phyloP scores from a whole-genome alignment of 1,139 yeast genomes.

The Blastobotrys proliferans region DNA sequence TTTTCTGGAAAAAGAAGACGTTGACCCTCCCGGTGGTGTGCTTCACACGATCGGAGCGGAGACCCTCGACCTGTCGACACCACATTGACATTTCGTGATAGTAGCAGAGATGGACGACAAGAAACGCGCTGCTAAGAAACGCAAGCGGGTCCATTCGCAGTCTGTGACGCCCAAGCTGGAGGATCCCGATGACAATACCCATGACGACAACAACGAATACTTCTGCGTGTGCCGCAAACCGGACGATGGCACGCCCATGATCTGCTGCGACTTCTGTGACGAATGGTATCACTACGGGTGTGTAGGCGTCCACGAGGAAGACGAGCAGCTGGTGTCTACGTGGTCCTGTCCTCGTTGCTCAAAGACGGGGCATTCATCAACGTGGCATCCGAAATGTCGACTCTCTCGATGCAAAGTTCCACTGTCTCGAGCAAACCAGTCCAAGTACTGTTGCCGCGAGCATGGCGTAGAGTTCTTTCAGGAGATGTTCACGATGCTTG shows the following conservation, averaged over 20 bases:
- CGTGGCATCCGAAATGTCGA: slow-evolving; percentile 77
- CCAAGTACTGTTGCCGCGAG: slow-evolving; percentile 72
- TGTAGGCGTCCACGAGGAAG: slow-evolving; percentile 53
- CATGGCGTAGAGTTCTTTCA: slow-evolving; percentile 64
- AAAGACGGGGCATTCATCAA: slow-evolving; percentile 36
- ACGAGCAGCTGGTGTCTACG: slow-evolving; percentile 55
- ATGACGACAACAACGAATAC: slow-evolving; percentile 40
- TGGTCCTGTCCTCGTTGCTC: slow-evolving; percentile 77
- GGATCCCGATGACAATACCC: background rate
- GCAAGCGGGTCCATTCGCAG: slow-evolving; percentile 2
- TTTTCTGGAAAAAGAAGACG: too few relatives aligned
- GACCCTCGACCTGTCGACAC: too few relatives aligned
- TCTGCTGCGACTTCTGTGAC: slow-evolving; percentile 91
- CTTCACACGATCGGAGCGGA: too few relatives aligned
- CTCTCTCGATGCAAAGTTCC: slow-evolving; percentile 57
- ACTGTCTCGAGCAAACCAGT: slow-evolving; percentile 34
- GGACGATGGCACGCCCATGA: slow-evolving; percentile 77
- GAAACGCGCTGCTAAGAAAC: slow-evolving; percentile 1
- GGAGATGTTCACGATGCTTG: slow-evolving; percentile 14
- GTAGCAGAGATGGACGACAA: background rate
- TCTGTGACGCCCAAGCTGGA: background rate
- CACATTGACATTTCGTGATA: too few relatives aligned
- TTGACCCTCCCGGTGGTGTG: too few relatives aligned
- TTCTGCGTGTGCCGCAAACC: slow-evolving; percentile 78
- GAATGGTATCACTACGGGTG: slow-evolving; percentile 92